Percentiles rank a stretch among this genome's conserved stretches.
Evolutionary conservation across 2,329 filamentous ascomycete genomes (phyloP).

Genomic region (Huntiella bhutanensis): DNA sequence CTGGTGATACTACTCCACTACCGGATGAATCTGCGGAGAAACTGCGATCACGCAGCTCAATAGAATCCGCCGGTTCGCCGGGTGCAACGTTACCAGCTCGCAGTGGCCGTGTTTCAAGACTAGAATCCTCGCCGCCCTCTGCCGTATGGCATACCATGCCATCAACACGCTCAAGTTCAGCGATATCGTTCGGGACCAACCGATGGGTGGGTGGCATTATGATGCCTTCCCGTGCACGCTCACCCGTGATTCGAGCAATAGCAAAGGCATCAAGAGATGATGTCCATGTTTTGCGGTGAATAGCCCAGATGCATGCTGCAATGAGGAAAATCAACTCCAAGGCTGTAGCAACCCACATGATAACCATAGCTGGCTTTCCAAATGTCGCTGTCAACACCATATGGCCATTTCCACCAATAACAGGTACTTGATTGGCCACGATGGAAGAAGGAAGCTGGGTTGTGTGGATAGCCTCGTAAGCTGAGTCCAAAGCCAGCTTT

Average conservation of each 20-base stretch:
- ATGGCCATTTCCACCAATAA: slow-evolving; percentile 9
- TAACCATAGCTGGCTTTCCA: slow-evolving; percentile 1
- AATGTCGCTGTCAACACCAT: slow-evolving; percentile 4
- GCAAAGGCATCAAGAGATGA: slow-evolving; percentile 9
- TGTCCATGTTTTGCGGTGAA: slow-evolving; percentile 7
- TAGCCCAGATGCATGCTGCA: slow-evolving; percentile 1
- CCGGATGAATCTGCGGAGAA: background rate
- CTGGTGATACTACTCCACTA: background rate
- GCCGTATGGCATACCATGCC: slow-evolving; percentile 6
- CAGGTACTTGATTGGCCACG: slow-evolving; percentile 6
- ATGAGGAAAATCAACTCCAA: slow-evolving; percentile 5
- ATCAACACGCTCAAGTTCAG: background rate
- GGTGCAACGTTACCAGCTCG: background rate
- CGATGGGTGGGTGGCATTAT: slow-evolving; percentile 4
- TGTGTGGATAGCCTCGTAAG: slow-evolving; percentile 8
- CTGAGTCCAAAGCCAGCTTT: slow-evolving; percentile 8
- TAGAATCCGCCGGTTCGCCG: background rate
- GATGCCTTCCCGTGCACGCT: slow-evolving; percentile 3
- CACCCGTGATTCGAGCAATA: slow-evolving; percentile 4
- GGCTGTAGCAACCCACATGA: slow-evolving; percentile 6
- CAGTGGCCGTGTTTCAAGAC: background rate
- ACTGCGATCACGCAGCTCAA: background rate
- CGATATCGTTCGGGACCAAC: slow-evolving; percentile 1
- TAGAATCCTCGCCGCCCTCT: background rate
- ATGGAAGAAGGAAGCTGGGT: background rate